Percentiles rank a stretch among this genome's conserved stretches.
Conservation (phyloP, 805 yeast species). For the Ogataea dorogensis region DNA sequence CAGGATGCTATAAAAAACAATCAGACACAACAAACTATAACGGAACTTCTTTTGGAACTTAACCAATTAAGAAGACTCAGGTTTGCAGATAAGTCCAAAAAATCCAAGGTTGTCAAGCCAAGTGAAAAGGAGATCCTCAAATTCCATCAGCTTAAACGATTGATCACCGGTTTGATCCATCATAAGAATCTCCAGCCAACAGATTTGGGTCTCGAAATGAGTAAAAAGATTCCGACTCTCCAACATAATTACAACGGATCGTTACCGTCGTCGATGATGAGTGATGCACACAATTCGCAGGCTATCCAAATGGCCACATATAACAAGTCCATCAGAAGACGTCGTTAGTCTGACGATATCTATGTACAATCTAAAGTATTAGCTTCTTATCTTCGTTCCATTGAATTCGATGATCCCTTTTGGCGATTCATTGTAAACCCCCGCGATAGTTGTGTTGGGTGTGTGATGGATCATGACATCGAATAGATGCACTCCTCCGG, state of each 20-base stretch:
- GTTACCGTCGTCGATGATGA: conserved; percentile 56
- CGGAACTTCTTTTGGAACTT: conserved; percentile 45
- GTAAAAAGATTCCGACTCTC: conserved; percentile 58
- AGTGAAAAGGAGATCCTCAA: conserved; percentile 40
- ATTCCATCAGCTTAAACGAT: conserved; percentile 43
- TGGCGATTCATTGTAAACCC: too few relatives aligned
- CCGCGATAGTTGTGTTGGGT: conserved; percentile 8
- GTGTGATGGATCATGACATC: conserved; percentile 11
- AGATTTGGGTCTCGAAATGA: conserved; percentile 37
- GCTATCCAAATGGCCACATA: conserved; percentile 18
- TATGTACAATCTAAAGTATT: background rate
- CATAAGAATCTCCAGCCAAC: conserved; percentile 31
- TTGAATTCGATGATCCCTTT: background rate
- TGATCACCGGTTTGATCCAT: conserved; percentile 41
- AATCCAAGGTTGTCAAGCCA: conserved; percentile 35
- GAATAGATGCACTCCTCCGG: conserved; percentile 14
- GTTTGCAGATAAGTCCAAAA: conserved; percentile 5
- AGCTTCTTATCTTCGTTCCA: background rate
- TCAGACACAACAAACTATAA: conserved; percentile 39
- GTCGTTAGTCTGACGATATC: conserved; percentile 8
- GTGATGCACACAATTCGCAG: conserved; percentile 12
- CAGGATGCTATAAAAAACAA: conserved; percentile 22
- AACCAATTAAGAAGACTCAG: conserved; percentile 51
- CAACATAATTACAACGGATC: conserved; percentile 75
- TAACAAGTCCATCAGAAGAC: conserved; percentile 21